phyloP scores from a whole-genome alignment of 2,329 filamentous ascomycete genomes.

The Fusarium sp. region DNA sequence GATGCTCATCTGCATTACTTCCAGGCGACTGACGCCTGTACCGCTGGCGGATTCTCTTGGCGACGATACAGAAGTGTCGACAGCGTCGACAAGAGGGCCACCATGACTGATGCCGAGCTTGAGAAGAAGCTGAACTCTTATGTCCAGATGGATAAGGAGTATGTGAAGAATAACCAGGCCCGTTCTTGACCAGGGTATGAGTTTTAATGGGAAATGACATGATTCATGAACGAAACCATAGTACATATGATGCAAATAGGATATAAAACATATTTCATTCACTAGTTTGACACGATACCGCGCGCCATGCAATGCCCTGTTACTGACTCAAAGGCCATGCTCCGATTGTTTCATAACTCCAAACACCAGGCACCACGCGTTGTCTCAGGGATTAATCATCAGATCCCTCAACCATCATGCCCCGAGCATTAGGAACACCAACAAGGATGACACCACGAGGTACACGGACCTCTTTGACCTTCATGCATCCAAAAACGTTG shows the following conservation, averaged over 20 bases:
- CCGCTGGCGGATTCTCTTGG: slow-evolving; percentile 34
- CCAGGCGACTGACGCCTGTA: slow-evolving; percentile 53
- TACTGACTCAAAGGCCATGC: neutral
- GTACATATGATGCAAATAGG: slow-evolving; percentile 1
- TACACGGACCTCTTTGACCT: slow-evolving; percentile 63
- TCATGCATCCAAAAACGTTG: slow-evolving; percentile 73
- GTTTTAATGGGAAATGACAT: slow-evolving; percentile 1
- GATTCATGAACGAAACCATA: neutral
- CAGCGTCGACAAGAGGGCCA: slow-evolving; percentile 9
- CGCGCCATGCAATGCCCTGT: slow-evolving; percentile 9
- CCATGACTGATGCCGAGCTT: slow-evolving; percentile 49
- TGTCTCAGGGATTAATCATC: slow-evolving; percentile 15
- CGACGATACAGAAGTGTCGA: slow-evolving; percentile 34
- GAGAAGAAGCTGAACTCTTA: slow-evolving; percentile 50
- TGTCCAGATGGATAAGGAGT: slow-evolving; percentile 48
- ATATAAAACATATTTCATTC: neutral
- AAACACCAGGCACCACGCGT: slow-evolving; percentile 1
- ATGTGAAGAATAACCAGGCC: slow-evolving; percentile 33
- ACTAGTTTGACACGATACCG: neutral
- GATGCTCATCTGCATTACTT: slow-evolving; percentile 62
- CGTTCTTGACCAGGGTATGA: neutral
- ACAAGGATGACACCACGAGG: slow-evolving; percentile 65
- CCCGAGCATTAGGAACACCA: slow-evolving; percentile 66
- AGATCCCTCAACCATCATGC: slow-evolving; percentile 66
- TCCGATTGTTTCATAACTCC: neutral